Percentiles rank a stretch among this genome's conserved stretches.
These are phyloP conservation scores for Diaporthe citrichinensis DNA, from an alignment of 2,329 filamentous ascomycete genomes.

Conservation along the genomic window DNA sequence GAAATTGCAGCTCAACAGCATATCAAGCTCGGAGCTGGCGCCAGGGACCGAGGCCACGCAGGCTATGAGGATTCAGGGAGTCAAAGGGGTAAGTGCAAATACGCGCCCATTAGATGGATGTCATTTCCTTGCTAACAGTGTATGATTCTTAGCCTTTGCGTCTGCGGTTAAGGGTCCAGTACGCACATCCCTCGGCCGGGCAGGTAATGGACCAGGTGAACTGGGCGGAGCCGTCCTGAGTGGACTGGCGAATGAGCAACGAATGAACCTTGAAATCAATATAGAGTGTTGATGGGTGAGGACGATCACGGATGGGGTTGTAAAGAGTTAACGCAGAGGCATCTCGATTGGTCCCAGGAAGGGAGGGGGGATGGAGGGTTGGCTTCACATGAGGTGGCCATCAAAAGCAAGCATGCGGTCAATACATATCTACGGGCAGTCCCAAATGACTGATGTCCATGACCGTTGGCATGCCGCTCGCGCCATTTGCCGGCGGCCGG, in stretches of 20 bases:
- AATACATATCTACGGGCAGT: conserved; percentile 32
- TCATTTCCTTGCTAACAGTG: conserved; percentile 20
- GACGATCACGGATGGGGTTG: conserved; percentile 1
- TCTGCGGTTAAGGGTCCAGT: conserved; percentile 87
- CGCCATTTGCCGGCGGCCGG: background rate
- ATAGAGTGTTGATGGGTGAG: conserved; percentile 23
- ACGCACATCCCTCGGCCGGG: conserved; percentile 77
- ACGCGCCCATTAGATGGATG: background rate
- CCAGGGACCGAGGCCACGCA: conserved; percentile 89
- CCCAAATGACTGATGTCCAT: conserved; percentile 1
- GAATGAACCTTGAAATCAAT: conserved; percentile 17
- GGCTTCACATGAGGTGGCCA: conserved; percentile 15
- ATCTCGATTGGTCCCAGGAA: conserved; percentile 12
- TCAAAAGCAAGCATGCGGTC: conserved; percentile 33
- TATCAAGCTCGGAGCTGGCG: conserved; percentile 83
- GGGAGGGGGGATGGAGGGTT: background rate
- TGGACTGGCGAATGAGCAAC: conserved; percentile 1
- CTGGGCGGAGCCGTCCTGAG: conserved; percentile 84
- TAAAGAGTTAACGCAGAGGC: conserved; percentile 21
- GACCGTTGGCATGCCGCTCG: background rate
- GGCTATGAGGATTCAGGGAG: conserved; percentile 87
- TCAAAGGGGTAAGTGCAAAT: conserved; percentile 85
- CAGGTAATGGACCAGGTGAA: conserved; percentile 93
- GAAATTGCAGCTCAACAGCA: conserved; percentile 91
- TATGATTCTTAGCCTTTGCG: conserved; percentile 76